A percentile compares a stretch with the other conserved stretches of the same genome.
Evolutionary conservation across 495 filamentous ascomycete genomes (phyloP).

Genomic region (Saxophila tyrrhenica): DNA sequence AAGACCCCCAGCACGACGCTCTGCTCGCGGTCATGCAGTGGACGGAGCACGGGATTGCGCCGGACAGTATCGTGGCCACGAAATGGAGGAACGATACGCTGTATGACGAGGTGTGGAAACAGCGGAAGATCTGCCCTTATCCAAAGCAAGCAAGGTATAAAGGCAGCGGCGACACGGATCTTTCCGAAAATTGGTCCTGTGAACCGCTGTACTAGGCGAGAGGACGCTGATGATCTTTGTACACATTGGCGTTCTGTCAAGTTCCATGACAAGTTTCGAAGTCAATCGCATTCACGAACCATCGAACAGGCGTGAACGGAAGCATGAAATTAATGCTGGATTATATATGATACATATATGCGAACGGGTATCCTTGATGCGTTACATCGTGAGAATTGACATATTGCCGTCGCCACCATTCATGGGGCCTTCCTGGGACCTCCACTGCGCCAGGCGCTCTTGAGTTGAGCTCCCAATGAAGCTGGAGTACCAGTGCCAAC

Average conservation of each 20-base stretch:
- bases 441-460: too few relatives aligned
- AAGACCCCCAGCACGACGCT: slow-evolving; percentile 13
- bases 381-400: too few relatives aligned
- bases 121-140: slow-evolving; percentile 12
- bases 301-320: too few relatives aligned
- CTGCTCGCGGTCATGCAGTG: slow-evolving; percentile 44
- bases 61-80: slow-evolving; percentile 41
- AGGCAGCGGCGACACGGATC: neutral
- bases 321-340: too few relatives aligned
- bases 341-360: too few relatives aligned
- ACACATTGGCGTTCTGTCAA: neutral
- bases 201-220: neutral
- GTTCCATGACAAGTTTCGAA: too few relatives aligned
- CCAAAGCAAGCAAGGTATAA: slow-evolving; percentile 2
- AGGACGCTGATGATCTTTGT: neutral
- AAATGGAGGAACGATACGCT: slow-evolving; percentile 32
- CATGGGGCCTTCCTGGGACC: too few relatives aligned
- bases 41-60: slow-evolving; percentile 42
- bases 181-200: neutral
- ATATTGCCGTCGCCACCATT: too few relatives aligned
- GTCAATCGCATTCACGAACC: too few relatives aligned
- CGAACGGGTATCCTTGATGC: too few relatives aligned
- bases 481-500: too few relatives aligned
- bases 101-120: slow-evolving; percentile 8
- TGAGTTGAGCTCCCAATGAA: too few relatives aligned